These are phyloP conservation scores for Nidula niveotomentosa DNA, from an alignment of 1,284 basidiomycete species.

Conservation along the genomic window DNA sequence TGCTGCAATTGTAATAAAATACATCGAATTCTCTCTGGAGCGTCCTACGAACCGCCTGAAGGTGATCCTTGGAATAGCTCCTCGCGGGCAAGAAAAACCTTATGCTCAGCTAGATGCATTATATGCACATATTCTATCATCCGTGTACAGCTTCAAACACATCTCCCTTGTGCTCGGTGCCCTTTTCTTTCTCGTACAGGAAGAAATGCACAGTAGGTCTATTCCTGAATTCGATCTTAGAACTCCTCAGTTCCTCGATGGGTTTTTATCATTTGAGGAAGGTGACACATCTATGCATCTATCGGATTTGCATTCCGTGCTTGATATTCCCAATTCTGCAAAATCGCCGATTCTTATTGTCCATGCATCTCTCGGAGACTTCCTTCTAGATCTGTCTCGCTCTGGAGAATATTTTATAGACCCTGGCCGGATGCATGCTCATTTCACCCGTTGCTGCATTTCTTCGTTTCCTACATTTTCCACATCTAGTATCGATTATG, in stretches of 20 bases:
- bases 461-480: too few relatives aligned
- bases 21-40: neutral
- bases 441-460: too few relatives aligned
- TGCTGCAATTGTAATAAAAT: constrained; percentile 1
- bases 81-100: neutral
- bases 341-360: neutral
- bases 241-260: neutral
- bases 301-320: neutral
- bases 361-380: neutral
- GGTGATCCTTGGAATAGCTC: neutral
- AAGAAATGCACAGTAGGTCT: neutral
- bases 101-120: neutral
- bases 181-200: too few relatives aligned
- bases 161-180: neutral
- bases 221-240: too few relatives aligned
- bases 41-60: neutral
- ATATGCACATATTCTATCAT: neutral
- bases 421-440: too few relatives aligned
- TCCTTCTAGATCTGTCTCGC: neutral
- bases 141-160: neutral
- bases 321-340: neutral
- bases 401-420: too few relatives aligned
- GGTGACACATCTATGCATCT: neutral
- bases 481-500: too few relatives aligned
- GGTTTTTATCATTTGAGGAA: neutral